Conservation (phyloP, 2,329 filamentous ascomycete genomes). For the Chaetoscypha palmicola region DNA sequence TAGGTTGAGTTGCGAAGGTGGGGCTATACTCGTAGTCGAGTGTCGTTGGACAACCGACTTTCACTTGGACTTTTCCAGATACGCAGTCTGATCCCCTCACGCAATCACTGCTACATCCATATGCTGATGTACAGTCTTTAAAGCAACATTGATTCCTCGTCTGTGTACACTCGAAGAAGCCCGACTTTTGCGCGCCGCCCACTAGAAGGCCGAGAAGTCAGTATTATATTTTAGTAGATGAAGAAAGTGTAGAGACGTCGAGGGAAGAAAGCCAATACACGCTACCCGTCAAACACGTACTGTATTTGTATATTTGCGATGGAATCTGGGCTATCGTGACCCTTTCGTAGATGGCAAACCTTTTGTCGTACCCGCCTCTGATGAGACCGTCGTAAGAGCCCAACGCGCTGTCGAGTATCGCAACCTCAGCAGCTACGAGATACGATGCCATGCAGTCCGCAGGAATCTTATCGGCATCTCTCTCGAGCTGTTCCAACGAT, state of each 20-base stretch:
- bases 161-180: background rate
- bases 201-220: background rate
- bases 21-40: no score
- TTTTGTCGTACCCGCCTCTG: background rate
- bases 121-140: no score
- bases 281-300: background rate
- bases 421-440: background rate
- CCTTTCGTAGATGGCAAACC: background rate
- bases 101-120: no score
- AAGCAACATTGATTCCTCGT: no score
- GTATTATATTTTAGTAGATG: background rate
- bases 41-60: no score
- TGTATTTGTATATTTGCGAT: background rate
- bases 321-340: no score
- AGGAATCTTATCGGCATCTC: conserved; percentile 1
- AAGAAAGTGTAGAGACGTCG: no score
- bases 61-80: no score
- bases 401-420: background rate
- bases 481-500: conserved; percentile 1
- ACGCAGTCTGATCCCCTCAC: no score
- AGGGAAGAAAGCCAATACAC: no score
- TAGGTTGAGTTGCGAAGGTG: no score
- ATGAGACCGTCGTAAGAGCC: background rate
- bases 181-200: background rate
- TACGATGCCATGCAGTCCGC: background rate